Conservation (phyloP, 1,284 basidiomycete species). For the Gomphus sp. region DNA sequence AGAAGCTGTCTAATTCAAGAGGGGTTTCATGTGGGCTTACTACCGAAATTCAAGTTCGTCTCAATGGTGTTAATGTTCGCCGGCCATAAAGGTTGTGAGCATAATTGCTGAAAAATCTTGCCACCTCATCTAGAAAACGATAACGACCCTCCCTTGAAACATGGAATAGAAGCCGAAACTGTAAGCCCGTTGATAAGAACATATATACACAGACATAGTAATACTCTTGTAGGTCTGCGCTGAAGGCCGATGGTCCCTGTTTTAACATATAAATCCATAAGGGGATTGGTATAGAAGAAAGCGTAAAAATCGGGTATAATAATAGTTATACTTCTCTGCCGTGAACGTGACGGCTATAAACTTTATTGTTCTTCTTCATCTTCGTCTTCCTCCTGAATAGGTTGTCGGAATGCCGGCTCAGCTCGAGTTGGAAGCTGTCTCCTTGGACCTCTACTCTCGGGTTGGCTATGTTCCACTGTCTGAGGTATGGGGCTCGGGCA, state of each 20-base stretch:
- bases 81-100: too few relatives aligned
- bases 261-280: slow-evolving; percentile 5
- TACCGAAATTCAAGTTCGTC: too few relatives aligned
- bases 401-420: slow-evolving; percentile 50
- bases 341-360: neutral
- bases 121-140: too few relatives aligned
- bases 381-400: slow-evolving; percentile 72
- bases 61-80: too few relatives aligned
- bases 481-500: slow-evolving; percentile 45
- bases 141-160: neutral
- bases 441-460: slow-evolving; percentile 39
- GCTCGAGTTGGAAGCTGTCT: slow-evolving; percentile 58
- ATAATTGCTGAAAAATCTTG: too few relatives aligned
- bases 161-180: neutral
- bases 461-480: slow-evolving; percentile 37
- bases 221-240: neutral
- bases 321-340: neutral
- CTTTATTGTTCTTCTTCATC: slow-evolving; percentile 51
- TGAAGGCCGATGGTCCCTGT: neutral
- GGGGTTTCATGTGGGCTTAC: too few relatives aligned
- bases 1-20: too few relatives aligned
- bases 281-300: slow-evolving; percentile 2
- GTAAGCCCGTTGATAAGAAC: neutral
- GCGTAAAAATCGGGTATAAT: neutral
- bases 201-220: neutral